Conservation (phyloP, 805 yeast species). For the Cephaloascus albidus region DNA sequence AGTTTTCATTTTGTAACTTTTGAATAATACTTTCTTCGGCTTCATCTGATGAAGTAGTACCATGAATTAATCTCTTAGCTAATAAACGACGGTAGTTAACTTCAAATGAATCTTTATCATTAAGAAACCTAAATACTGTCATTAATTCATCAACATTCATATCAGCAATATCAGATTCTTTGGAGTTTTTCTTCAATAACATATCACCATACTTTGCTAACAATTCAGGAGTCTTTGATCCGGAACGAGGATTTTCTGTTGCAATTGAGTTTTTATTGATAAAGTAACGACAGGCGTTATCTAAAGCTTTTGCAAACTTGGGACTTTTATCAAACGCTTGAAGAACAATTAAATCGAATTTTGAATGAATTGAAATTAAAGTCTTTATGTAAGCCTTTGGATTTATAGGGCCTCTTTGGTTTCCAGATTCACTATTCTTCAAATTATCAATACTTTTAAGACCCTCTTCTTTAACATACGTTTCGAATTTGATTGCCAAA, state of each 20-base stretch:
- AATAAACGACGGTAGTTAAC: slow-evolving; percentile 82
- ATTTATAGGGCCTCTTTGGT: slow-evolving; percentile 30
- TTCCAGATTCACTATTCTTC: slow-evolving; percentile 12
- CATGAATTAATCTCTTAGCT: slow-evolving; percentile 82
- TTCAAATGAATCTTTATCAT: slow-evolving; percentile 94
- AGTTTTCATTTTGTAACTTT: slow-evolving; percentile 80
- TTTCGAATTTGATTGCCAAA: slow-evolving; percentile 62
- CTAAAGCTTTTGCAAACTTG: slow-evolving; percentile 77
- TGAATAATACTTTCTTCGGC: slow-evolving; percentile 80
- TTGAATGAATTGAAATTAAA: slow-evolving; percentile 58
- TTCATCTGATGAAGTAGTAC: slow-evolving; percentile 77
- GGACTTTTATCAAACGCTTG: slow-evolving; percentile 66
- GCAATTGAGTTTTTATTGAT: slow-evolving; percentile 82
- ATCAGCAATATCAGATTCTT: slow-evolving; percentile 59
- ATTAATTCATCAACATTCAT: slow-evolving; percentile 80
- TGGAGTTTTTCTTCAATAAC: slow-evolving; percentile 66
- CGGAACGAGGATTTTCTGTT: slow-evolving; percentile 44
- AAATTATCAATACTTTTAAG: slow-evolving; percentile 49
- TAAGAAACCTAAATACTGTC: slow-evolving; percentile 77
- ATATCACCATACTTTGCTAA: slow-evolving; percentile 86
- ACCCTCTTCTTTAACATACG: slow-evolving; percentile 63
- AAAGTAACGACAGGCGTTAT: slow-evolving; percentile 77
- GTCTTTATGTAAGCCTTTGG: slow-evolving; percentile 79
- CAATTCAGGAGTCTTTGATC: slow-evolving; percentile 84
- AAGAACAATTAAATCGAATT: slow-evolving; percentile 56